Evolutionary conservation across 208 protist genomes (phyloP).

Genomic region (Leishmania guyanensis): DNA sequence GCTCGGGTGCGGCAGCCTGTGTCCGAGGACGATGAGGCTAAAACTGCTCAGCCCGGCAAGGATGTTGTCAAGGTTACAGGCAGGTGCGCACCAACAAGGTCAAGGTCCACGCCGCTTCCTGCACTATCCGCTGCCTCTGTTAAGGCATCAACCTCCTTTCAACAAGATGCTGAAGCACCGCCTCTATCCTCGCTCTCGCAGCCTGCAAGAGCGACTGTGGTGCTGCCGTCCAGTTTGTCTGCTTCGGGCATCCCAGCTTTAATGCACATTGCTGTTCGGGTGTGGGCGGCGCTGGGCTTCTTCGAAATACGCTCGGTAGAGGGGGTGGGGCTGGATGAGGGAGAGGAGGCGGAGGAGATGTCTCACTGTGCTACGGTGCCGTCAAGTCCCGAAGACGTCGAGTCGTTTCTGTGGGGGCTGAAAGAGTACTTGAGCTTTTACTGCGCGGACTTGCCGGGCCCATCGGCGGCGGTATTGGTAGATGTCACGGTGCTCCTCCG

Average conservation of each 20-base stretch:
- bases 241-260: constrained; percentile 37
- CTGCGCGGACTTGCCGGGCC: background rate
- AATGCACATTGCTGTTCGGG: constrained; percentile 33
- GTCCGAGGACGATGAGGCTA: background rate
- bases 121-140: too few species aligned
- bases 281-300: constrained; percentile 64
- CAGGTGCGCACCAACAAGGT: background rate
- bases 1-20: background rate
- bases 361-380: background rate
- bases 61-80: background rate
- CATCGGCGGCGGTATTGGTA: background rate
- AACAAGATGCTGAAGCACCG: background rate
- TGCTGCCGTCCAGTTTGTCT: constrained; percentile 23
- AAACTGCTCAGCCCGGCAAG: background rate
- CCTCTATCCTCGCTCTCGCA: background rate
- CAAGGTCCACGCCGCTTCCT: background rate
- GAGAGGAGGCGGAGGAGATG: background rate
- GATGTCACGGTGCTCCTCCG: constrained; percentile 19
- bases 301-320: constrained; percentile 34
- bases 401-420: constrained; percentile 20
- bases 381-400: constrained; percentile 18
- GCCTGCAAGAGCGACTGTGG: constrained; percentile 1
- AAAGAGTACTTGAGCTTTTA: constrained; percentile 20
- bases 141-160: background rate
- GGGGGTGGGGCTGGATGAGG: background rate